Conservation (phyloP, 805 yeast species). For the Suhomyces pyralidae region DNA sequence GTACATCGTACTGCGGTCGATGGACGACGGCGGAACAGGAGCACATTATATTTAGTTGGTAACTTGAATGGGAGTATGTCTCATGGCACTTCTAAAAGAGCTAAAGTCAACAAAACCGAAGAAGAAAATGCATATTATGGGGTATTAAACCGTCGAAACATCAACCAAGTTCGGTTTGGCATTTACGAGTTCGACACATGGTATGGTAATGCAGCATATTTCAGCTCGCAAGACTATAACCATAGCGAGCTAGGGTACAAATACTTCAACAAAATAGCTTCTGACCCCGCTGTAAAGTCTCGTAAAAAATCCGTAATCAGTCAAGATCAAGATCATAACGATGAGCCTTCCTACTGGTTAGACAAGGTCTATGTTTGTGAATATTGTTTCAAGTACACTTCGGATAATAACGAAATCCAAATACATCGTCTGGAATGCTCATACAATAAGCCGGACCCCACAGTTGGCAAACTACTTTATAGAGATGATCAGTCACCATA, state of each 20-base stretch:
- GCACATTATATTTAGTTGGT: background rate
- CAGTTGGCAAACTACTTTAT: constrained; percentile 69
- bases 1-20: background rate
- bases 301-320: background rate
- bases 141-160: constrained; percentile 58
- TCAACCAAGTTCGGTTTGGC: constrained; percentile 65
- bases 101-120: background rate
- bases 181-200: constrained; percentile 69
- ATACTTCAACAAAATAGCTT: constrained; percentile 20
- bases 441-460: constrained; percentile 28
- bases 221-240: constrained; percentile 33
- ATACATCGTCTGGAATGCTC: constrained; percentile 50
- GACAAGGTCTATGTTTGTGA: constrained; percentile 71
- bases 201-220: constrained; percentile 85
- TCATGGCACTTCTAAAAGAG: background rate
- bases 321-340: background rate
- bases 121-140: constrained; percentile 53
- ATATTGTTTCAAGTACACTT: constrained; percentile 79
- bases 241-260: constrained; percentile 47
- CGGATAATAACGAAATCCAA: constrained; percentile 39
- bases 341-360: constrained; percentile 45
- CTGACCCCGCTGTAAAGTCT: constrained; percentile 10
- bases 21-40: background rate
- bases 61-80: background rate
- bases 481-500: constrained; percentile 46